phyloP scores from a whole-genome alignment of 805 yeast species.

The Candida ponderosae region DNA sequence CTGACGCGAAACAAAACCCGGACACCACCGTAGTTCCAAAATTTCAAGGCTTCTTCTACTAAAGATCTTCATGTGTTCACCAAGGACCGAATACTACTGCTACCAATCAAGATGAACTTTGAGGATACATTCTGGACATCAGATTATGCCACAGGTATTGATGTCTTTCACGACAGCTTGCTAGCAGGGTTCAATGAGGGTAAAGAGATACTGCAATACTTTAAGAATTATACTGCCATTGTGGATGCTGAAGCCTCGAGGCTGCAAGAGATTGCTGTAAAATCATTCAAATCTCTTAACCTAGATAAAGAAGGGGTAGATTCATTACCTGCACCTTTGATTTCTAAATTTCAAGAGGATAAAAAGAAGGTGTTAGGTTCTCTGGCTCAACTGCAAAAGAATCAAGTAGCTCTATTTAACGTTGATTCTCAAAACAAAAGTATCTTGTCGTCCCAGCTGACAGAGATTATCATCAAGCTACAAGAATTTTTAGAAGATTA shows the following conservation, averaged over 20 bases:
- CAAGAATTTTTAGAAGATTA: constrained; percentile 17
- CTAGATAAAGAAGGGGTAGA: neutral
- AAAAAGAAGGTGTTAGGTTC: neutral
- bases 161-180: constrained; percentile 11
- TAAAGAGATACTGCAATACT: constrained; percentile 9
- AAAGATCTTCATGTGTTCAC: neutral
- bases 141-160: constrained; percentile 23
- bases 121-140: constrained; percentile 21
- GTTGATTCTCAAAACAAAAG: neutral
- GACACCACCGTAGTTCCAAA: too few species aligned
- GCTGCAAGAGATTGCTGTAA: constrained; percentile 4
- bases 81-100: constrained; percentile 1
- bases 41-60: too few species aligned
- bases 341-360: neutral
- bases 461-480: constrained; percentile 9
- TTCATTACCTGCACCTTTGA: neutral
- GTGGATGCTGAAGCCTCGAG: constrained; percentile 10
- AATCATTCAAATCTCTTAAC: constrained; percentile 3
- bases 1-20: neutral
- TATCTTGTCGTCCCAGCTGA: constrained; percentile 3
- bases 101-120: constrained; percentile 5
- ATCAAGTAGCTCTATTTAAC: neutral
- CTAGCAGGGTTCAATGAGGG: constrained; percentile 14
- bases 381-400: neutral
- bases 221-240: constrained; percentile 10